phyloP scores from a whole-genome alignment of 495 filamentous ascomycete genomes.

The Beverwykella pulmonaria region DNA sequence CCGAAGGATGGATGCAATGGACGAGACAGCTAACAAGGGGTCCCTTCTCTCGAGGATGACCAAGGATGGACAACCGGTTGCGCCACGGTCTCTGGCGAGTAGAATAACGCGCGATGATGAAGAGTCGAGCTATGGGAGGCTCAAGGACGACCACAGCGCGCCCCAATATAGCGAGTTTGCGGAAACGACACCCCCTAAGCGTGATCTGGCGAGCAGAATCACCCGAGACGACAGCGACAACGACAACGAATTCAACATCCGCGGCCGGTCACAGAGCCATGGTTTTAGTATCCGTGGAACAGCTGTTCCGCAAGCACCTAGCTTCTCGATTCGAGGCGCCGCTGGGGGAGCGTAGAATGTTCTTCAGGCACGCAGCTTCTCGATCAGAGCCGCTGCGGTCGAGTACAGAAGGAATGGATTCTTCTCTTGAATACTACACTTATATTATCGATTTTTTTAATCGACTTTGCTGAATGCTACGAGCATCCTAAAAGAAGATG shows the following conservation, averaged over 20 bases:
- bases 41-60: conserved; percentile 23
- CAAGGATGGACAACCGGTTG: conserved; percentile 20
- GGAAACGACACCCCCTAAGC: not conserved
- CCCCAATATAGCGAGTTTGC: not conserved
- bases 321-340: conserved; percentile 60
- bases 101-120: conserved; percentile 17
- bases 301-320: conserved; percentile 48
- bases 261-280: conserved; percentile 48
- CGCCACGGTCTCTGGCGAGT: conserved; percentile 2
- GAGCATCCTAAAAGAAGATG: not conserved
- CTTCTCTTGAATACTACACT: not conserved
- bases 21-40: conserved; percentile 41
- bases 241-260: conserved; percentile 57
- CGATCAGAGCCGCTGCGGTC: conserved; percentile 63
- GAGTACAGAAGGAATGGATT: conserved; percentile 24
- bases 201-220: conserved; percentile 4
- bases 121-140: conserved; percentile 17
- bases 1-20: conserved; percentile 62
- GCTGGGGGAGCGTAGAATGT: conserved; percentile 49
- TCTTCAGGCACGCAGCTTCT: conserved; percentile 36
- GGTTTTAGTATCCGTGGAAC: not conserved
- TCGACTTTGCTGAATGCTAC: not conserved
- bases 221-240: conserved; percentile 13
- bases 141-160: conserved; percentile 41
- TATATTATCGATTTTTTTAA: not conserved